Evolutionary conservation across 2,329 filamentous ascomycete species (phyloP).

Genomic region (Bipolaris zeicola): DNA sequence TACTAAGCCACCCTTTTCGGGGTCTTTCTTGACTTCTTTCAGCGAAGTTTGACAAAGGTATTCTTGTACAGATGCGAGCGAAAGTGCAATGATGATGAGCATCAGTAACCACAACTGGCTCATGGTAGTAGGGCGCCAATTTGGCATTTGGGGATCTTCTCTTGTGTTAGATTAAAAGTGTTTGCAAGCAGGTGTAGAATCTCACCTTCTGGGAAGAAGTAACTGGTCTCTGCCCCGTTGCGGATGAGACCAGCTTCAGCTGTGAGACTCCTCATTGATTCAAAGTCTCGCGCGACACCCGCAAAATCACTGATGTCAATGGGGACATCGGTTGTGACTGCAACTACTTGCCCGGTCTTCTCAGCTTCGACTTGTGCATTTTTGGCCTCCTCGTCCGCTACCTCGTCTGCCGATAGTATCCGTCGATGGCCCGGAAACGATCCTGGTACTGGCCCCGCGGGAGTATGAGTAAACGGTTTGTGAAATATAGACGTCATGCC

Average conservation of each 20-base stretch:
- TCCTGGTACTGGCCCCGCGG: constrained; percentile 15
- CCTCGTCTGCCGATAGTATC: constrained; percentile 24
- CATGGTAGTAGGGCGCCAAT: constrained; percentile 50
- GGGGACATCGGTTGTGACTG: constrained; percentile 48
- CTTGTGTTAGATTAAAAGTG: constrained; percentile 1
- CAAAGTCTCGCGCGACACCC: constrained; percentile 41
- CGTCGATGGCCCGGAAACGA: constrained; percentile 28
- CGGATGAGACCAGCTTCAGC: constrained; percentile 16
- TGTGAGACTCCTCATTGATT: constrained; percentile 37
- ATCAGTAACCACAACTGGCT: constrained; percentile 44
- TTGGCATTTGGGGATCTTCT: constrained; percentile 47
- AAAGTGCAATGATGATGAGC: constrained; percentile 42
- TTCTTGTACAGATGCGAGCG: constrained; percentile 45
- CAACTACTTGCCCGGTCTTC: constrained; percentile 52
- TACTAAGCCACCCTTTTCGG: constrained; percentile 33
- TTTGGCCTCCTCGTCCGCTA: constrained; percentile 28
- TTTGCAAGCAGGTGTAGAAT: neutral
- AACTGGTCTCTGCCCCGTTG: constrained; percentile 40
- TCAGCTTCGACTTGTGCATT: constrained; percentile 52
- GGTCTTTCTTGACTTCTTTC: constrained; percentile 22
- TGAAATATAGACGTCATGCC: constrained; percentile 46
- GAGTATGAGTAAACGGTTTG: constrained; percentile 39
- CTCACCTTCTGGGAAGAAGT: constrained; percentile 46
- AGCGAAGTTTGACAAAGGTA: constrained; percentile 46
- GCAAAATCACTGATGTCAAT: constrained; percentile 52